Evolutionary conservation across 1,284 basidiomycete genomes (phyloP).

Genomic region (Apiotrichum mycotoxinovorans): DNA sequence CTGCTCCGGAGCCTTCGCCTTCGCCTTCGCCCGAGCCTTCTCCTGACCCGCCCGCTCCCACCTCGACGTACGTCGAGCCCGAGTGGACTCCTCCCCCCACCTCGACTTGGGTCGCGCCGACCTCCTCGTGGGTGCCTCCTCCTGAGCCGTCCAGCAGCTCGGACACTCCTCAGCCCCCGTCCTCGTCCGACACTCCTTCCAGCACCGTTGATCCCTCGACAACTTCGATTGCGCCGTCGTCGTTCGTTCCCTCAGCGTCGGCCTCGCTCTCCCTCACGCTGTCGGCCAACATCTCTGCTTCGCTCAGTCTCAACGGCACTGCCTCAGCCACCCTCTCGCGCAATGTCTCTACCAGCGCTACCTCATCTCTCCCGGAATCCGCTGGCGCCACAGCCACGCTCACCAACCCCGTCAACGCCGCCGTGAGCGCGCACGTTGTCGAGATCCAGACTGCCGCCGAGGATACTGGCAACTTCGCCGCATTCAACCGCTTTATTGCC

Average conservation of each 20-base stretch:
- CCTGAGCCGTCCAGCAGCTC: neutral
- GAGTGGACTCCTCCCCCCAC: neutral
- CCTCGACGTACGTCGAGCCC: neutral
- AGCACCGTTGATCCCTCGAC: neutral
- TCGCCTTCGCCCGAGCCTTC: neutral
- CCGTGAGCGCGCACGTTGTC: too few relatives aligned
- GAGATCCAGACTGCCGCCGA: neutral
- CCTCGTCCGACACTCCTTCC: neutral
- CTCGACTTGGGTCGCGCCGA: neutral
- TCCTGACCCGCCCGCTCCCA: neutral
- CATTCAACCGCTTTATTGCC: neutral
- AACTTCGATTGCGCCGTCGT: neutral
- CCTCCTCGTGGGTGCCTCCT: neutral
- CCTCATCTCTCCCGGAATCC: neutral
- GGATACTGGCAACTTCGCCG: neutral
- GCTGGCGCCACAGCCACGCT: neutral
- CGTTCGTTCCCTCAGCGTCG: neutral
- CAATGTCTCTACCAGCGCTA: neutral
- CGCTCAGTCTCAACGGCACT: neutral
- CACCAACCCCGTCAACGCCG: neutral
- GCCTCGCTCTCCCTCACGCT: neutral
- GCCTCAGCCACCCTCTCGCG: neutral
- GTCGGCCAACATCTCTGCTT: neutral
- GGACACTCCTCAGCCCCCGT: neutral
- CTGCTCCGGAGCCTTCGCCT: neutral